Base-by-base conservation (phyloP, 225 moss, liverwort and hornwort species). In the Thuidium tamariscinum region DNA sequence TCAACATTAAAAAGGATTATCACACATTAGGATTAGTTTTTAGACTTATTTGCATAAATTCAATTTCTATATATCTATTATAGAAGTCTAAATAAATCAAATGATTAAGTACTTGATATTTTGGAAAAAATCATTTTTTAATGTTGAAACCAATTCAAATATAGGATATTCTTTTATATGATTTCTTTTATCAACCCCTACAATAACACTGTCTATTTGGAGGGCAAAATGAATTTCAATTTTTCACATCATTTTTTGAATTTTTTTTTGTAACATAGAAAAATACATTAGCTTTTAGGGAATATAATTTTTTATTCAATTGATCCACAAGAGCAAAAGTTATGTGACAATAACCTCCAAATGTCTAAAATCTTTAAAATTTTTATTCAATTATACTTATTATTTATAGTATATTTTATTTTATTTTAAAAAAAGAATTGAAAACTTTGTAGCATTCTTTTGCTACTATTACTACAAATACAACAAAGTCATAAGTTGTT, bases 301-400 rank as follows among this genome's bases (percentile, higher is more conserved):
- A 25, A 4, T 39, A 14, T 8, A 7, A 13, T 41, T 69, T 8
- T 69, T 68, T 14, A 25, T 69, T 39, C 26, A 41, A 42, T 8
- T 0, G 0, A 0, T 26, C 15, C 5, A 0, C 4, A 0, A 8
- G 15, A 41, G 9, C 9, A 70, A 70, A 41, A 8, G 2, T 14
- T 4, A 69, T n/a, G 8, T 1, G 0, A 23, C 2, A 25, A 8
- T 14, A 41, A 23, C 2, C 7, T 41, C 69, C 25, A 69, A 14
- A 25, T 69, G 5, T n/a, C n/a, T n/a, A n/a, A n/a, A n/a, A n/a
- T n/a, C n/a, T n/a, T n/a, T n/a, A n/a, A n/a, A n/a, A n/a, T n/a
- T n/a, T n/a, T n/a, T n/a, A n/a, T n/a, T n/a, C n/a, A n/a, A n/a
- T n/a, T n/a, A n/a, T n/a, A n/a, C n/a, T n/a, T n/a, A n/a, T n/a